These are phyloP conservation scores for Rosa rugosa DNA, from an alignment of 306 rosid genomes.

Conservation along the genomic window DNA sequence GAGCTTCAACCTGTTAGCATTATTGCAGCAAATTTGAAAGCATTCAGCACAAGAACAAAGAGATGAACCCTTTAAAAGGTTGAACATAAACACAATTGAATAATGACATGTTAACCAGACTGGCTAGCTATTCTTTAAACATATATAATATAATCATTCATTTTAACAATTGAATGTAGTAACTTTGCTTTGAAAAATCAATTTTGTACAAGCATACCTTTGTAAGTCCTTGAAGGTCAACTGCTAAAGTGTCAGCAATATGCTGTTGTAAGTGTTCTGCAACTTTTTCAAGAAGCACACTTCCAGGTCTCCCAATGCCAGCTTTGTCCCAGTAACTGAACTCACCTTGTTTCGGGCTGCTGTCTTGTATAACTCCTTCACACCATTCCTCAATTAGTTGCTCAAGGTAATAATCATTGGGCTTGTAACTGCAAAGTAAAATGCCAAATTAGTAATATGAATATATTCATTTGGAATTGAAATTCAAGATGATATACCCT, in stretches of 20 bases:
- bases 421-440: slow-evolving; percentile 57
- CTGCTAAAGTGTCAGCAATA: slow-evolving; percentile 62
- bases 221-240: slow-evolving; percentile 86
- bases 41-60: slow-evolving; percentile 11
- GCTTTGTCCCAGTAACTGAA: slow-evolving; percentile 41
- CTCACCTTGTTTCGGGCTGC: slow-evolving; percentile 47
- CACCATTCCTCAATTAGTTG: slow-evolving; percentile 91
- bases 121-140: neutral
- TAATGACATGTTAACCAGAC: neutral
- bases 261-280: slow-evolving; percentile 78
- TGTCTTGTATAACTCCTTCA: slow-evolving; percentile 81
- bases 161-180: neutral
- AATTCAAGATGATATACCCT: slow-evolving; percentile 50
- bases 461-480: slow-evolving; percentile 6
- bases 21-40: slow-evolving; percentile 22
- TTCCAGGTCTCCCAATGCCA: slow-evolving; percentile 52
- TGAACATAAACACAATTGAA: neutral
- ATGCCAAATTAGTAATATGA: slow-evolving; percentile 10
- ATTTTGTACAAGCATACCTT: slow-evolving; percentile 43
- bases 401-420: slow-evolving; percentile 77
- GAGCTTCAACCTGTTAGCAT: slow-evolving; percentile 86
- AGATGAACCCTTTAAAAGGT: neutral
- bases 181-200: slow-evolving; percentile 19
- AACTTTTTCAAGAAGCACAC: slow-evolving; percentile 82
- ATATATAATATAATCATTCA: neutral